Base-by-base conservation (phyloP, 768 basidiomycete species). In the Suillus paluster region DNA sequence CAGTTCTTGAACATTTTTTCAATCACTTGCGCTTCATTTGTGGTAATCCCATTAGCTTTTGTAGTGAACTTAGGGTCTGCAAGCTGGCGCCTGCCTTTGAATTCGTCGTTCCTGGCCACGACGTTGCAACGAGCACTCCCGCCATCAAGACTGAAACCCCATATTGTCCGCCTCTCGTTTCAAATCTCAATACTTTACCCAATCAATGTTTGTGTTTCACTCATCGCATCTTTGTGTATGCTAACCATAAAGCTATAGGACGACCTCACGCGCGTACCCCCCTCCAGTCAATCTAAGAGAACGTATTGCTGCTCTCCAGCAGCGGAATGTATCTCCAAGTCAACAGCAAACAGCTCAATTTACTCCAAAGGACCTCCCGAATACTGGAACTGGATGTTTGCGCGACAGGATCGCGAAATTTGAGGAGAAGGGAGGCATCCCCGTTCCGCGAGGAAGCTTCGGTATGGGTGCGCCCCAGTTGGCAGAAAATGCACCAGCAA, bases 261-360 rank as follows among this genome's bases (percentile, higher is more conserved):
- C 73, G 27, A 57, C 70, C 55, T 65, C 73, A 52, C 70, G 70
- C 68, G 63, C 65, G 14, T 44, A 64, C 42, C 59, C 68, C 25
- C 50, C 64, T 15, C 65, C 63, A 23, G 79, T 78, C 57, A 90
- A 89, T 72, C 84, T 93, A 70, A 92, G 88, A 75, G 91, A 93
- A 67, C 88, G 92, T 58, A 93, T 94, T 64, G 92, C 92, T 19
- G 91, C 91, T 30, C 79, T 94, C 54, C 86, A 94, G 71, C 90
- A 91, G 66, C 82, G 84, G 66, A 70, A 63, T 44, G 63, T 67
- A 59, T 57, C 72, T 59, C 63, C 68, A 65, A 63, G 60, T 59
- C 73, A 68, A 59, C 75, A 75, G 61, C 69, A 76, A 46, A 66
- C 81, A 58, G 64, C 77, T 12, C 70, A 74, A 23, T 71, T 77